A percentile compares a stretch with the other conserved stretches of the same genome.
Conservation (phyloP, 305 asterid species). For the Galium porrigens region DNA sequence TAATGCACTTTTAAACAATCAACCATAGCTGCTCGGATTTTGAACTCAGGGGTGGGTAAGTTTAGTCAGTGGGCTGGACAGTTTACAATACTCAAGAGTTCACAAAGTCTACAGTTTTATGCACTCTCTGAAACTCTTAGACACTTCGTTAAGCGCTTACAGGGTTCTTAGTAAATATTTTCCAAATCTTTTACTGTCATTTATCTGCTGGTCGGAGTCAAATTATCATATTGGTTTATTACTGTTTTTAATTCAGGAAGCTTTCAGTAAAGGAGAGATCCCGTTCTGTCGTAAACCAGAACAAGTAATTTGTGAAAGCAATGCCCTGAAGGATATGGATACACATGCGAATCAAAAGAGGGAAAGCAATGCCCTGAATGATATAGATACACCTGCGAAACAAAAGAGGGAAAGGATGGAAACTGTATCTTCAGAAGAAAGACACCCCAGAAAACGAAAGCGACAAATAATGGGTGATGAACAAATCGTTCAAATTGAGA, state of each 20-base stretch:
- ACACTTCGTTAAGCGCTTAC: not conserved
- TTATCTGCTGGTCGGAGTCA: not conserved
- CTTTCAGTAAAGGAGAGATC: slow-evolving; percentile 26
- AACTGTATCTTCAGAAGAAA: slow-evolving; percentile 51
- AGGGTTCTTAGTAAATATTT: not conserved
- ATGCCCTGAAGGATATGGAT: slow-evolving; percentile 24
- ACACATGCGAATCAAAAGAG: slow-evolving; percentile 47
- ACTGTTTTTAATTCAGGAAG: not conserved
- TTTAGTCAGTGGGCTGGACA: slow-evolving; percentile 5
- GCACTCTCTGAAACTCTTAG: not conserved
- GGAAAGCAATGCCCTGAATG: slow-evolving; percentile 27
- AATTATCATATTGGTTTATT: not conserved
- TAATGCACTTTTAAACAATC: slow-evolving; percentile 18
- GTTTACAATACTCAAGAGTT: slow-evolving; percentile 3
- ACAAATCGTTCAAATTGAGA: slow-evolving; percentile 63
- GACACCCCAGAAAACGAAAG: slow-evolving; percentile 76
- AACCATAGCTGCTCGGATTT: slow-evolving; percentile 20
- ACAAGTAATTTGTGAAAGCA: slow-evolving; percentile 20
- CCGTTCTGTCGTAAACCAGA: slow-evolving; percentile 27
- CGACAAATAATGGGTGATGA: slow-evolving; percentile 80
- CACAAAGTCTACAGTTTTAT: slow-evolving; percentile 2
- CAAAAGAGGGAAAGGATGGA: slow-evolving; percentile 52
- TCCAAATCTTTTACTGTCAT: not conserved
- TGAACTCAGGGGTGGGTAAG: slow-evolving; percentile 15
- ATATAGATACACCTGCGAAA: slow-evolving; percentile 35